Conservation (phyloP, 805 yeast species). For the Cyberlindnera maclurae region DNA sequence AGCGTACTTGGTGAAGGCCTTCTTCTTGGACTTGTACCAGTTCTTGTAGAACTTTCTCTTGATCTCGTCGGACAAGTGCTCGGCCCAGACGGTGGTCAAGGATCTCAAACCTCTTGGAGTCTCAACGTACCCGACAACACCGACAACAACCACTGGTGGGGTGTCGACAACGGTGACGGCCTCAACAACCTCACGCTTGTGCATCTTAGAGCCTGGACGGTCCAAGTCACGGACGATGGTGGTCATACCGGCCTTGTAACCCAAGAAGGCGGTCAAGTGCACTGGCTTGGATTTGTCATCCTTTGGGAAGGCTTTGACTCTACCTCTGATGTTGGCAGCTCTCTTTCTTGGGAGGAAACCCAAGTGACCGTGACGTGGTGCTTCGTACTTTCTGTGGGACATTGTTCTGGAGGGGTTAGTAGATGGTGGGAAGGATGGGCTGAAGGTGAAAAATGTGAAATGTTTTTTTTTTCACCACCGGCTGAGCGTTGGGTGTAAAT, state of each 20-base stretch:
- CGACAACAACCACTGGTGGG: slow-evolving; percentile 97
- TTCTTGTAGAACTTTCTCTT: slow-evolving; percentile 99
- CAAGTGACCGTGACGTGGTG: slow-evolving; percentile 99
- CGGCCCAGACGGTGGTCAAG: slow-evolving; percentile 99
- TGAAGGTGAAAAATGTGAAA: neutral
- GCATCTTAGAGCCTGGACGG: slow-evolving; percentile 99
- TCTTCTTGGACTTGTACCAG: slow-evolving; percentile 99
- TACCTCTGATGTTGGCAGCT: slow-evolving; percentile 97
- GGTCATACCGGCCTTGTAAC: slow-evolving; percentile 99
- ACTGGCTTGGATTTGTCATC: slow-evolving; percentile 97
- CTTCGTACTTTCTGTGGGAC: slow-evolving; percentile 99
- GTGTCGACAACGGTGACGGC: slow-evolving; percentile 99
- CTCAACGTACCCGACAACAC: slow-evolving; percentile 99
- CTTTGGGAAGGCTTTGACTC: slow-evolving; percentile 98
- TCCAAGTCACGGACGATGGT: slow-evolving; percentile 99
- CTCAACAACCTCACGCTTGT: slow-evolving; percentile 99
- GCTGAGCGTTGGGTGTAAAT: neutral
- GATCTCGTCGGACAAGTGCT: slow-evolving; percentile 98
- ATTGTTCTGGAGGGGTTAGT: slow-evolving; percentile 36
- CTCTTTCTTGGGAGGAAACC: slow-evolving; percentile 99
- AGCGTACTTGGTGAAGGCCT: slow-evolving; percentile 99
- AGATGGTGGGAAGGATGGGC: slow-evolving; percentile 1
- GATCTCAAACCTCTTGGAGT: slow-evolving; percentile 99
- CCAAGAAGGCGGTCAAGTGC: slow-evolving; percentile 98
- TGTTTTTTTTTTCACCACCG: neutral